A percentile compares a stretch with the other conserved stretches of the same genome.
Conservation (phyloP, 1,284 basidiomycete species). For the Rhodotorula sp. region DNA sequence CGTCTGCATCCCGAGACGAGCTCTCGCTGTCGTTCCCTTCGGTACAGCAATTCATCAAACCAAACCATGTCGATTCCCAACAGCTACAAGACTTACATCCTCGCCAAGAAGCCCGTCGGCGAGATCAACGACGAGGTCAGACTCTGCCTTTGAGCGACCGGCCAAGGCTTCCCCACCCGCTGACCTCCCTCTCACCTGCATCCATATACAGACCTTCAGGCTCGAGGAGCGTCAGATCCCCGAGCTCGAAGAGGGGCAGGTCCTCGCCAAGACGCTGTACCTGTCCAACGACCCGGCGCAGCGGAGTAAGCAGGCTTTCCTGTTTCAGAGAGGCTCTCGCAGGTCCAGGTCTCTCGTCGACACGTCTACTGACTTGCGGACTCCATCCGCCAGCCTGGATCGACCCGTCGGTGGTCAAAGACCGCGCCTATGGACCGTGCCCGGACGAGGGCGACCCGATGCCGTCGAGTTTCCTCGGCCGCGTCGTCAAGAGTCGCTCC, state of each 20-base stretch:
- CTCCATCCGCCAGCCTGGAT: conserved; percentile 39
- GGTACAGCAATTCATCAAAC: neutral
- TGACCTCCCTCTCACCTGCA: neutral
- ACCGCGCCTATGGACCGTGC: conserved; percentile 25
- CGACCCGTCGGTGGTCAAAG: conserved; percentile 20
- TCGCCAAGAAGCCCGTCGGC: conserved; percentile 43
- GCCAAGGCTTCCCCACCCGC: neutral
- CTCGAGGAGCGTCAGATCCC: conserved; percentile 41
- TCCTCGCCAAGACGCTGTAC: conserved; percentile 44
- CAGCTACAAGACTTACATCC: conserved; percentile 39
- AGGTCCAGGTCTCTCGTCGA: too few relatives aligned
- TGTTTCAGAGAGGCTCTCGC: too few relatives aligned
- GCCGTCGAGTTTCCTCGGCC: conserved; percentile 20
- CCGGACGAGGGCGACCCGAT: conserved; percentile 21
- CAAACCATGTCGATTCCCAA: conserved; percentile 11
- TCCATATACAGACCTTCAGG: conserved; percentile 34
- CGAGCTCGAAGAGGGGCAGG: conserved; percentile 45
- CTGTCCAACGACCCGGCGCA: conserved; percentile 48
- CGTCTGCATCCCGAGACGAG: neutral
- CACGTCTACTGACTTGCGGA: too few relatives aligned
- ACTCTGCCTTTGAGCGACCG: neutral
- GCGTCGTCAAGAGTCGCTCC: conserved; percentile 17
- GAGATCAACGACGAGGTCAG: conserved; percentile 27
- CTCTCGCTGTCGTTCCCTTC: neutral
- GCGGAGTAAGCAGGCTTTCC: conserved; percentile 18